Evolutionary conservation across 805 yeast species (phyloP).

Genomic region (Trichomonascus vanleenenianus): DNA sequence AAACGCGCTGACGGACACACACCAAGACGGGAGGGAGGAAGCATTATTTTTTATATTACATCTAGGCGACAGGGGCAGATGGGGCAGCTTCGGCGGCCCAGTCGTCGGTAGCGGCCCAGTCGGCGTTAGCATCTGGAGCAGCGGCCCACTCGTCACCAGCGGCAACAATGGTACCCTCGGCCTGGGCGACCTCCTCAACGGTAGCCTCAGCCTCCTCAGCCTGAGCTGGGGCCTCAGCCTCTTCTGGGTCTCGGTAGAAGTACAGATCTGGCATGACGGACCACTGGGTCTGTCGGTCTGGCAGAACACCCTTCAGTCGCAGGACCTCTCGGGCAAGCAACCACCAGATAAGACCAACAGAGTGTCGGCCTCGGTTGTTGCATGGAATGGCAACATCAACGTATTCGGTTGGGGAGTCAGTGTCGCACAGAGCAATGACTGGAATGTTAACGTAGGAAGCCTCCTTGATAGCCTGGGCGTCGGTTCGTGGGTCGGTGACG

Average conservation of each 20-base stretch:
- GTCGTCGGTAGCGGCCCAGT: constrained; percentile 46
- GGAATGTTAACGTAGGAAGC: constrained; percentile 99
- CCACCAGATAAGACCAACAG: constrained; percentile 99
- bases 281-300: constrained; percentile 97
- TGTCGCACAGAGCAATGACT: constrained; percentile 97
- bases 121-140: constrained; percentile 40
- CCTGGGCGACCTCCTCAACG: constrained; percentile 58
- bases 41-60: constrained; percentile 1
- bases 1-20: no score
- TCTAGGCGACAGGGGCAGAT: constrained; percentile 3
- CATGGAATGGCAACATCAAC: constrained; percentile 99
- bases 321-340: constrained; percentile 97
- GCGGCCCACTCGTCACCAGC: constrained; percentile 41
- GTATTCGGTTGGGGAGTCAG: constrained; percentile 98
- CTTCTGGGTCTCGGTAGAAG: constrained; percentile 99
- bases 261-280: constrained; percentile 99
- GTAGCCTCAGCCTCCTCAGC: constrained; percentile 64
- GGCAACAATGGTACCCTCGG: constrained; percentile 66
- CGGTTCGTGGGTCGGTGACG: constrained; percentile 99
- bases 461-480: constrained; percentile 99
- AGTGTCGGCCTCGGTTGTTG: constrained; percentile 99
- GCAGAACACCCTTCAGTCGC: constrained; percentile 96
- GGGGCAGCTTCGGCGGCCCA: constrained; percentile 30
- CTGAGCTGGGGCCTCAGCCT: constrained; percentile 72
- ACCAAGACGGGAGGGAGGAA: no score